Conservation (phyloP, 73 alveolate species). For the Tetrahymena elliotti region DNA sequence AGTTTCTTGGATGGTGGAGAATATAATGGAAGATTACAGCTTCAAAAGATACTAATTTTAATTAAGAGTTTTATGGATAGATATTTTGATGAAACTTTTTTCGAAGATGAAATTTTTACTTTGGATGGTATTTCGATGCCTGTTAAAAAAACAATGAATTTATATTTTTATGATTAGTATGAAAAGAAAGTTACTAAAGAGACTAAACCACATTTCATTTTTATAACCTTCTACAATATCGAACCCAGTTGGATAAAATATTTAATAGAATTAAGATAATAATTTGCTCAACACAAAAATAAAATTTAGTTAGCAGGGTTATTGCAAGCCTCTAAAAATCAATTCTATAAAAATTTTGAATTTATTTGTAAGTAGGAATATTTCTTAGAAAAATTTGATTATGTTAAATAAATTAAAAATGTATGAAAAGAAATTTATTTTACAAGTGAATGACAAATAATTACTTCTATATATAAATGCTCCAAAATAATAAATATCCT, state of each 20-base stretch:
- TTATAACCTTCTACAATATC: neutral
- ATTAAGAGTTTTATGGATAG: neutral
- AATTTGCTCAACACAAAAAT: neutral
- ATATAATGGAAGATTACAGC: neutral
- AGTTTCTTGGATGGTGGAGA: neutral
- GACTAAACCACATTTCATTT: neutral
- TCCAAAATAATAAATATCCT: no score
- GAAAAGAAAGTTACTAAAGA: neutral
- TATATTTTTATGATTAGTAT: neutral
- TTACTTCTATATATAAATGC: no score
- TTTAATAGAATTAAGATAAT: neutral
- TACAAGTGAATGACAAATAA: no score
- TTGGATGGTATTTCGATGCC: neutral
- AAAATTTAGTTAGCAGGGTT: neutral
- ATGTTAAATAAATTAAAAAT: neutral
- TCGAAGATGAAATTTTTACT: neutral
- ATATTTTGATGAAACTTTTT: neutral
- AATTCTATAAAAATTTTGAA: neutral
- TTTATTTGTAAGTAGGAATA: neutral
- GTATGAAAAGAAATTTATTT: neutral
- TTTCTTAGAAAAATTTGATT: neutral
- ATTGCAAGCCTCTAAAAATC: neutral
- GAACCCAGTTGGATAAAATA: neutral
- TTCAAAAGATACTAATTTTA: neutral
- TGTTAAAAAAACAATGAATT: neutral